Base-by-base conservation (phyloP, 192 early-diverging fungal species). In the Coemansia sp. region DNA sequence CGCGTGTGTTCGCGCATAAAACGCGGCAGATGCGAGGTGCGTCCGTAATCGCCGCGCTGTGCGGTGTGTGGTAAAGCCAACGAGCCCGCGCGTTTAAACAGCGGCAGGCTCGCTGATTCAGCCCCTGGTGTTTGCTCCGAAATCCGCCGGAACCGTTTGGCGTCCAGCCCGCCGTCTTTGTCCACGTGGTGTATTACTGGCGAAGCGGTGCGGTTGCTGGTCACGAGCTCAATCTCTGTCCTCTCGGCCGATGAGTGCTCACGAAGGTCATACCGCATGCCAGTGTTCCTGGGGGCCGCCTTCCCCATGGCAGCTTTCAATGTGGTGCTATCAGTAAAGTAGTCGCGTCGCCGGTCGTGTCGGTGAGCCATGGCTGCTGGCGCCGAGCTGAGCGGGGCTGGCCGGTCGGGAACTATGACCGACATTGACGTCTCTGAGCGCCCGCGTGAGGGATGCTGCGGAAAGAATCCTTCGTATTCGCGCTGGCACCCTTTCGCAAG, bases 321-420 rank as follows among this genome's bases (percentile, higher is more conserved):
- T 0, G 71, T 75, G 19, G 47, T 40, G 28, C 48, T 67, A 53
- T 75, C 71, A 1, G 71, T 64, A 47, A 58, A 75, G 34, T 64
- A 75, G 49, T 75, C 71, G 30, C 65, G 65, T 31, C 71, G 60
- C 20, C 71, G 51, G 41, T 75, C 64, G 36, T 67, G 61, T 27
- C 40, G 60, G 26, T 62, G 42, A 11, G 71, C 71, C 55, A 67
- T 67, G 10, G 64, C 55, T 2, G 57, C 56, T 8, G 71, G 71
- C 14, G 60, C 65, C 8, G 71, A 67, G 53, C 64, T 51, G 30
- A 74, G 46, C 28, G 70, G 64, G 25, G 30, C 22, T n/a, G 67
- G 67, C 56, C 48, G 56, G 29, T 70, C 60, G 26, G 67, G 67
- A 31, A 70, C 51, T 21, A 70, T 30, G 17, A 63, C 67, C 1